Evolutionary conservation across 768 basidiomycete genomes (phyloP).

Genomic region (Mrakia gelida): DNA sequence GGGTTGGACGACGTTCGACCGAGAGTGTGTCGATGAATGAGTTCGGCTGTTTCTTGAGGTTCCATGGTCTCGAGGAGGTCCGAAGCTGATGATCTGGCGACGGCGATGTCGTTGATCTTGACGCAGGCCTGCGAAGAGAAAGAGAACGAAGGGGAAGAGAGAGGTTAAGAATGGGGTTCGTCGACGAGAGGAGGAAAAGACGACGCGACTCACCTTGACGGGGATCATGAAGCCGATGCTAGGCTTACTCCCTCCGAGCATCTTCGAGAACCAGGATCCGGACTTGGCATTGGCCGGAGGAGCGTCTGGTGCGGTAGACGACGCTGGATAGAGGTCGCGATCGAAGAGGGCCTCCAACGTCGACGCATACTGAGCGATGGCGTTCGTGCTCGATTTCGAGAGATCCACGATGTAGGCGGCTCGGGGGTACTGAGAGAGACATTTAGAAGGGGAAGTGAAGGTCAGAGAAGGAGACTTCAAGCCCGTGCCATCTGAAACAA

Average conservation of each 20-base stretch:
- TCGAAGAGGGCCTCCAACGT: not conserved
- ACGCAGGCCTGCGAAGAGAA: not conserved
- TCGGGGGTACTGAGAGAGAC: not conserved
- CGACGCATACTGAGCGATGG: not conserved
- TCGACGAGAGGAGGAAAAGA: not conserved
- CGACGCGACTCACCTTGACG: not conserved
- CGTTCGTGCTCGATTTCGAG: not conserved
- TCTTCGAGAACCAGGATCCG: not conserved
- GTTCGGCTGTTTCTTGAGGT: not conserved
- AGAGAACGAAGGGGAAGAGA: not conserved
- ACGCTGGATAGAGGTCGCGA: not conserved
- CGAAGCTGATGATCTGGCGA: not conserved
- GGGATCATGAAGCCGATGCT: not conserved
- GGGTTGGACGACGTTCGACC: not conserved
- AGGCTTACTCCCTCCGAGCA: not conserved
- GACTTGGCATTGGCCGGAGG: not conserved
- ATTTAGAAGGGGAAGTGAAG: no score
- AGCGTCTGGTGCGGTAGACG: not conserved
- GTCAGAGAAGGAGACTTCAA: no score
- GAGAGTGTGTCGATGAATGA: not conserved
- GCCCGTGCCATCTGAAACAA: no score
- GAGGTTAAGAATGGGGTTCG: not conserved
- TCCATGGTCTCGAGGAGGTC: slow-evolving; percentile 4
- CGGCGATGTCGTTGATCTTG: not conserved
- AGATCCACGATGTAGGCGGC: not conserved